Percentiles rank a stretch among this genome's conserved stretches.
phyloP scores from a whole-genome alignment of 2,329 filamentous ascomycete genomes.

The Aureobasidium melanogenum region DNA sequence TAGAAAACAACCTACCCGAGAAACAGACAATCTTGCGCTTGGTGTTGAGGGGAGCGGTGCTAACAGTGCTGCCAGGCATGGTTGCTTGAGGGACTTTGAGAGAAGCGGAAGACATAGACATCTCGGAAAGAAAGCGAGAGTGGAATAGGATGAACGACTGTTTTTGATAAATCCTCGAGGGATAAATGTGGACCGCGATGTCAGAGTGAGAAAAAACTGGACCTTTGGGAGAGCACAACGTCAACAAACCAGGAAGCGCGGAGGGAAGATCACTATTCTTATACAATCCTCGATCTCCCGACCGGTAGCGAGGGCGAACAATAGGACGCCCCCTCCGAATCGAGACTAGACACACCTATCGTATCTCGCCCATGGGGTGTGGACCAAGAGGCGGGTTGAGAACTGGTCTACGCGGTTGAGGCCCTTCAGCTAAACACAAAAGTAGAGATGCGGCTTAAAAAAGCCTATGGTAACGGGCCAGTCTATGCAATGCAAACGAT shows the following conservation, averaged over 20 bases:
- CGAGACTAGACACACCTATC: background rate
- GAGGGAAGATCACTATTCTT: background rate
- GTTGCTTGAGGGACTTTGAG: slow-evolving; percentile 17
- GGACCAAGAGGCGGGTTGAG: background rate
- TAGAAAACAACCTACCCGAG: slow-evolving; percentile 37
- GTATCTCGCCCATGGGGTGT: background rate
- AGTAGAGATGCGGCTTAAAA: slow-evolving; percentile 7
- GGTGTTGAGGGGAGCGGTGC: slow-evolving; percentile 26
- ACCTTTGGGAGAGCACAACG: background rate
- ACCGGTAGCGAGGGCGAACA: background rate
- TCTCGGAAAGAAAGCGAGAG: slow-evolving; percentile 10
- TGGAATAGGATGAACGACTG: background rate
- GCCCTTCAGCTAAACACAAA: background rate
- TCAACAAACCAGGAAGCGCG: background rate
- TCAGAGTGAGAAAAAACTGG: background rate
- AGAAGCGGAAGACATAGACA: slow-evolving; percentile 23
- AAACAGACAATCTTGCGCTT: slow-evolving; percentile 52
- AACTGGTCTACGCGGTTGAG: slow-evolving; percentile 6
- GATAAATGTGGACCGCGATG: background rate
- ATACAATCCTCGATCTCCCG: slow-evolving; percentile 4
- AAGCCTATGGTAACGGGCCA: background rate
- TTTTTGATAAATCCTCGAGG: background rate
- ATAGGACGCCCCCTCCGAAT: background rate
- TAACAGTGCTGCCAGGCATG: slow-evolving; percentile 13
- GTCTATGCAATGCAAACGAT: background rate